These are phyloP conservation scores for Pholiota conissans DNA, from an alignment of 768 basidiomycete species.

Conservation along the genomic window DNA sequence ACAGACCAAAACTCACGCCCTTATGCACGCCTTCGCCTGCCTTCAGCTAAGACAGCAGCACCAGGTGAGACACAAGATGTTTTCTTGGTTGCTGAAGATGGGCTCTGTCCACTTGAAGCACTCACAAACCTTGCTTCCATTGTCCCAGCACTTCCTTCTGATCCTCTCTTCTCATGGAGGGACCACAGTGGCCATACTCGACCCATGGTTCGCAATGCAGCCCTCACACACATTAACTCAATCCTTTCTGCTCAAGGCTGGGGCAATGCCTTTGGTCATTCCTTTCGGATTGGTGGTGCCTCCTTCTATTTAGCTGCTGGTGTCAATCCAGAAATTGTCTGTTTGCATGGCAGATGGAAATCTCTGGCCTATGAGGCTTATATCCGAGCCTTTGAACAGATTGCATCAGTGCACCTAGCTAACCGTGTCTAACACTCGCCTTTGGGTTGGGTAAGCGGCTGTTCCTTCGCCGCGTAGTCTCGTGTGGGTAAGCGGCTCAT, in stretches of 20 bases:
- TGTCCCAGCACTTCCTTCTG: conserved; percentile 22
- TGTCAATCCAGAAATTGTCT: conserved; percentile 34
- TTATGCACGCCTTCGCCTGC: conserved; percentile 31
- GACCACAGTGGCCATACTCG: conserved; percentile 24
- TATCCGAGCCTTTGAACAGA: conserved; percentile 35
- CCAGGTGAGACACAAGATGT: conserved; percentile 31
- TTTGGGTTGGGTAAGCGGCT: neutral
- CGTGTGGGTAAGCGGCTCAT: neutral
- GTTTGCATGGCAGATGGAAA: conserved; percentile 35
- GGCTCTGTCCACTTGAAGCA: conserved; percentile 29
- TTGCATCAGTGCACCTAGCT: conserved; percentile 22
- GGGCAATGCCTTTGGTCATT: conserved; percentile 38
- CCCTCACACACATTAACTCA: conserved; percentile 29
- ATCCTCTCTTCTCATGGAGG: conserved; percentile 37
- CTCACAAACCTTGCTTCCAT: conserved; percentile 28
- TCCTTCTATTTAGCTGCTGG: conserved; percentile 31
- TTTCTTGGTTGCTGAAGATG: conserved; percentile 20
- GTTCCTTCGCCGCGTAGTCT: neutral
- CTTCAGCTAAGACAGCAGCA: conserved; percentile 35
- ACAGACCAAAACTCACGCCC: conserved; percentile 22
- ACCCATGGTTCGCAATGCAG: conserved; percentile 28
- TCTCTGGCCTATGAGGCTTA: conserved; percentile 40
- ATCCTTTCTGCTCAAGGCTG: conserved; percentile 24
- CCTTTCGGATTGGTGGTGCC: conserved; percentile 43
- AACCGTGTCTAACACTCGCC: neutral